phyloP scores from a whole-genome alignment of 2,329 filamentous ascomycete species.

The Pseudogymnoascus sp. region DNA sequence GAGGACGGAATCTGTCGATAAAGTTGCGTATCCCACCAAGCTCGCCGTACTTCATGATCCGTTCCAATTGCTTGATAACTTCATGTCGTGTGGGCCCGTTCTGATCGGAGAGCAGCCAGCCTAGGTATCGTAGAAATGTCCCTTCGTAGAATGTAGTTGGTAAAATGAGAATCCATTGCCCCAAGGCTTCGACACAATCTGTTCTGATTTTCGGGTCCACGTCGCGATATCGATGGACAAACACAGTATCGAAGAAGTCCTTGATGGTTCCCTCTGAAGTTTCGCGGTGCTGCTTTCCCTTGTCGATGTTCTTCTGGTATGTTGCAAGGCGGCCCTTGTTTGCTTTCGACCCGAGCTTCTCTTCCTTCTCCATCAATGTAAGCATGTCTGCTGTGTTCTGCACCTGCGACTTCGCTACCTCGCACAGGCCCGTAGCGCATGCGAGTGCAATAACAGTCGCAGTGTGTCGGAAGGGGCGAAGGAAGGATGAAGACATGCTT shows the following conservation, averaged over 20 bases:
- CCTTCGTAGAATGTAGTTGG: conserved; percentile 88
- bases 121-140: conserved; percentile 83
- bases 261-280: conserved; percentile 65
- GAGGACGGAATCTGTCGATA: conserved; percentile 81
- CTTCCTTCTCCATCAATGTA: conserved; percentile 72
- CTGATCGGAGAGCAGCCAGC: conserved; percentile 88
- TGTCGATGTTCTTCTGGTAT: conserved; percentile 63
- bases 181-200: conserved; percentile 81
- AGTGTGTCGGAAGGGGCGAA: conserved; percentile 89
- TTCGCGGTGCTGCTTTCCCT: conserved; percentile 38
- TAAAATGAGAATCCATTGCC: conserved; percentile 79
- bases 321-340: conserved; percentile 74
- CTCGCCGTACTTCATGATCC: conserved; percentile 72
- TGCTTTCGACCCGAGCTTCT: conserved; percentile 60
- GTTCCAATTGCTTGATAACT: conserved; percentile 74
- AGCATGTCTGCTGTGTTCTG: conserved; percentile 68
- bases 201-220: conserved; percentile 82
- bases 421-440: conserved; percentile 71
- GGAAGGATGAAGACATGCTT: conserved; percentile 80
- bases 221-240: conserved; percentile 92
- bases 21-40: conserved; percentile 75
- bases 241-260: conserved; percentile 87
- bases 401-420: conserved; percentile 64
- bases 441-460: conserved; percentile 78
- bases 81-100: conserved; percentile 71